These are phyloP conservation scores for Daldinia caldariorum DNA, from an alignment of 495 filamentous ascomycete species.

Conservation along the genomic window DNA sequence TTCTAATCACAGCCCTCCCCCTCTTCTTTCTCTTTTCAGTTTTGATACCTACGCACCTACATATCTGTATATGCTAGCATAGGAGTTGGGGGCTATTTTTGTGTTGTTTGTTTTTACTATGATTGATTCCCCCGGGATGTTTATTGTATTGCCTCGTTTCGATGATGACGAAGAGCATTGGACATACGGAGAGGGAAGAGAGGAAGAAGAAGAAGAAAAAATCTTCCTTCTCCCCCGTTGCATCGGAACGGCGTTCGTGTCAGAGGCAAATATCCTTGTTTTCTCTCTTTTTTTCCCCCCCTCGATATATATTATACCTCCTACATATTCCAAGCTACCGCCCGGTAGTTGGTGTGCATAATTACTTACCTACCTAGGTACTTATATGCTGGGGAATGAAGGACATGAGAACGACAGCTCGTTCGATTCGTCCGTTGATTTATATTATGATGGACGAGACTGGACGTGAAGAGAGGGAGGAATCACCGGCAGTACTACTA, in stretches of 20 bases:
- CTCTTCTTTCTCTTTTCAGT: conserved; percentile 23
- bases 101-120: conserved; percentile 3
- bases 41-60: conserved; percentile 7
- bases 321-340: not conserved
- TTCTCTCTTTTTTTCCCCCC: not conserved
- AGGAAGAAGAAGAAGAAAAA: too few species aligned
- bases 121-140: conserved; percentile 11
- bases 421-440: too few species aligned
- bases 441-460: not conserved
- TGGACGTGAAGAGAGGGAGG: too few species aligned
- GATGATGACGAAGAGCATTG: conserved; percentile 23
- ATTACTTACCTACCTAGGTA: not conserved
- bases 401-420: not conserved
- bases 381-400: not conserved
- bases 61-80: conserved; percentile 36
- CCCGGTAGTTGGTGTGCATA: not conserved
- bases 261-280: conserved; percentile 2
- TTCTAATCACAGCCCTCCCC: conserved; percentile 21
- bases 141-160: conserved; percentile 10
- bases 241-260: conserved; percentile 36
- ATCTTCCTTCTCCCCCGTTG: not conserved
- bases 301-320: too few species aligned
- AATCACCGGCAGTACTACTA: too few species aligned
- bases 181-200: not conserved
- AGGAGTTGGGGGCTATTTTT: conserved; percentile 42